Percentiles rank a stretch among this genome's conserved stretches.
These are phyloP conservation scores for Penicillium coffeae DNA, from an alignment of 495 filamentous ascomycete species.

Conservation along the genomic window DNA sequence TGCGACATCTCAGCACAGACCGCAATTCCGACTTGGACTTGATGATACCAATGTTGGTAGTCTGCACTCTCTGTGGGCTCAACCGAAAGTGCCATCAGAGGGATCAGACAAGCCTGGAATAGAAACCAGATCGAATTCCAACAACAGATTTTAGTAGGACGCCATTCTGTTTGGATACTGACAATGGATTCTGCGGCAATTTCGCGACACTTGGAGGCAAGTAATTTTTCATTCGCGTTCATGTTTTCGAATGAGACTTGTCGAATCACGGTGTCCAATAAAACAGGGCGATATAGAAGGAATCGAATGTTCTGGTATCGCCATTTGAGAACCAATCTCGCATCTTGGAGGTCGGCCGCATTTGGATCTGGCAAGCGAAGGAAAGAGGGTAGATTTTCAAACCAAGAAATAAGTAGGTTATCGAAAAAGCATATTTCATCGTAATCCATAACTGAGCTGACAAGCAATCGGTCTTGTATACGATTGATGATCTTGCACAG, in stretches of 20 bases:
- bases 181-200: constrained; percentile 67
- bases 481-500: constrained; percentile 77
- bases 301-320: constrained; percentile 75
- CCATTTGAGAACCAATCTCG: constrained; percentile 77
- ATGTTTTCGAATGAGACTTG: constrained; percentile 55
- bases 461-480: constrained; percentile 72
- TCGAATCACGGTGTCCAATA: constrained; percentile 67
- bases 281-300: constrained; percentile 70
- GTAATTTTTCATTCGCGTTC: constrained; percentile 61
- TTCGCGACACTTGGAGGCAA: constrained; percentile 64
- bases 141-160: constrained; percentile 68
- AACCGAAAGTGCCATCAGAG: constrained; percentile 59
- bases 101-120: constrained; percentile 77
- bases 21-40: constrained; percentile 6
- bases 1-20: constrained; percentile 8
- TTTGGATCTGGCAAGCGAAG: constrained; percentile 66
- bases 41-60: constrained; percentile 9
- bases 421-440: constrained; percentile 65
- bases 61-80: constrained; percentile 1
- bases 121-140: constrained; percentile 84
- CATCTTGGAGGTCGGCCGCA: constrained; percentile 64
- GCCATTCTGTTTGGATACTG: constrained; percentile 64
- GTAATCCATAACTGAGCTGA: constrained; percentile 59
- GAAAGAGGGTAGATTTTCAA: constrained; percentile 64
- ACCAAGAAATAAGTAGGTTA: constrained; percentile 65